These are phyloP conservation scores for Magnusiomyces clavatus DNA, from an alignment of 1,139 yeast species.

Conservation along the genomic window DNA sequence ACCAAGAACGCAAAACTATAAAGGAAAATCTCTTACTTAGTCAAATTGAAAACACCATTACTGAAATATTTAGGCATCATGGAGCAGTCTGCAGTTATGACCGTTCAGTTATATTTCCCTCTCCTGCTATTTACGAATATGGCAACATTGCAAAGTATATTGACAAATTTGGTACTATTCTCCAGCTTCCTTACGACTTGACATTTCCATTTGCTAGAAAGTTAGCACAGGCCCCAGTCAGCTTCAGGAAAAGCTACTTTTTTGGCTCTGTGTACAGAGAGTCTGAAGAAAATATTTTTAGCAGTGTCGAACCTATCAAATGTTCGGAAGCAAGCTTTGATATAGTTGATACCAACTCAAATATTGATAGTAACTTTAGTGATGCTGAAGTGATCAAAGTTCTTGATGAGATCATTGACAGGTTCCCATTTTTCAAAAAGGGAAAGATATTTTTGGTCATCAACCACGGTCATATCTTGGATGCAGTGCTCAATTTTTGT, in stretches of 20 bases:
- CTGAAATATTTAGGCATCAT: conserved; percentile 59
- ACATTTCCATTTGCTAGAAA: conserved; percentile 84
- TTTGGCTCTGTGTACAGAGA: conserved; percentile 75
- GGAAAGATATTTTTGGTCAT: conserved; percentile 52
- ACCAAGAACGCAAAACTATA: conserved; percentile 7
- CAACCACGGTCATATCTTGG: conserved; percentile 74
- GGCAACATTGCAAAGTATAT: conserved; percentile 67
- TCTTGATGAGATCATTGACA: conserved; percentile 59
- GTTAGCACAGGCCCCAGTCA: conserved; percentile 44
- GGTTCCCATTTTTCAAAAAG: conserved; percentile 57
- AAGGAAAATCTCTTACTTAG: conserved; percentile 27
- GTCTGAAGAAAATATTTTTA: conserved; percentile 41
- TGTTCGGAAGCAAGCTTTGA: conserved; percentile 85
- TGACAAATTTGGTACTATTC: conserved; percentile 77
- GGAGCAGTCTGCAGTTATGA: conserved; percentile 74
- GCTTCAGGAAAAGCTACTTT: conserved; percentile 52
- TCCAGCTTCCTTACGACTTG: conserved; percentile 82
- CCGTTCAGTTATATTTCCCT: conserved; percentile 65
- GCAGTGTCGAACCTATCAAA: conserved; percentile 57
- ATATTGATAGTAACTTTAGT: conserved; percentile 42
- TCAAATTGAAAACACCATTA: conserved; percentile 47
- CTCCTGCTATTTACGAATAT: conserved; percentile 61
- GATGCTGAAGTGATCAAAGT: conserved; percentile 88
- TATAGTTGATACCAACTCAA: conserved; percentile 39
- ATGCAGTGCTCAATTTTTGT: conserved; percentile 68